Evolutionary conservation across 2,329 filamentous ascomycete species (phyloP).

Genomic region (Fusarium sp.): DNA sequence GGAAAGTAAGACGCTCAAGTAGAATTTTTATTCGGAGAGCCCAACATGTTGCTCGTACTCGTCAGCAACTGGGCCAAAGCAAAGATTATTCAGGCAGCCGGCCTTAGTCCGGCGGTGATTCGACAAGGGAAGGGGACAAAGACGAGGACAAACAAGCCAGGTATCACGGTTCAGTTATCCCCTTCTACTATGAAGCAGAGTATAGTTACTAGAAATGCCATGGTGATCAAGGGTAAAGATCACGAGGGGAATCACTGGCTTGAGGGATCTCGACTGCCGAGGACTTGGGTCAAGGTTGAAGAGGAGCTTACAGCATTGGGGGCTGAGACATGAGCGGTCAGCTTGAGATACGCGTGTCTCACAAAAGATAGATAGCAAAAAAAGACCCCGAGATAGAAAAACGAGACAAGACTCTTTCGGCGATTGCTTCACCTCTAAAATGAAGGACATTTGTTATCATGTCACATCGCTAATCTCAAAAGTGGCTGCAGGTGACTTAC

Average conservation of each 20-base stretch:
- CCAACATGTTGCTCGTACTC: constrained; percentile 46
- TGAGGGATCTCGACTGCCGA: constrained; percentile 27
- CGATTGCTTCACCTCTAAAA: background rate
- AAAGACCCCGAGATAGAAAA: background rate
- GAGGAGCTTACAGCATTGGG: constrained; percentile 19
- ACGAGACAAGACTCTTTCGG: background rate
- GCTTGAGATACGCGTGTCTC: background rate
- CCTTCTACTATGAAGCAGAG: constrained; percentile 8
- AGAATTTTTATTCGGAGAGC: constrained; percentile 45
- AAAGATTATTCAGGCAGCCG: constrained; percentile 46
- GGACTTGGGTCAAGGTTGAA: constrained; percentile 44
- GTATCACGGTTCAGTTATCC: constrained; percentile 33
- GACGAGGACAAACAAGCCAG: constrained; percentile 26
- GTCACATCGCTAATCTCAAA: background rate
- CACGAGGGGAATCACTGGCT: constrained; percentile 44
- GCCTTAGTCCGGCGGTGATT: constrained; percentile 50
- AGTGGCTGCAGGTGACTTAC: constrained; percentile 16
- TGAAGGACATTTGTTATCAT: background rate
- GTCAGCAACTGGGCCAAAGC: constrained; percentile 54
- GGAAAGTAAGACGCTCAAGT: background rate
- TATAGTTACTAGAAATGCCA: constrained; percentile 16
- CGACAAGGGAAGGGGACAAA: background rate
- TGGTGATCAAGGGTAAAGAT: constrained; percentile 44
- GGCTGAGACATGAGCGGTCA: background rate
- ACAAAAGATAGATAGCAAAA: background rate